Conservation (phyloP, 1,139 yeast species). For the Blastobotrys serpentis region DNA sequence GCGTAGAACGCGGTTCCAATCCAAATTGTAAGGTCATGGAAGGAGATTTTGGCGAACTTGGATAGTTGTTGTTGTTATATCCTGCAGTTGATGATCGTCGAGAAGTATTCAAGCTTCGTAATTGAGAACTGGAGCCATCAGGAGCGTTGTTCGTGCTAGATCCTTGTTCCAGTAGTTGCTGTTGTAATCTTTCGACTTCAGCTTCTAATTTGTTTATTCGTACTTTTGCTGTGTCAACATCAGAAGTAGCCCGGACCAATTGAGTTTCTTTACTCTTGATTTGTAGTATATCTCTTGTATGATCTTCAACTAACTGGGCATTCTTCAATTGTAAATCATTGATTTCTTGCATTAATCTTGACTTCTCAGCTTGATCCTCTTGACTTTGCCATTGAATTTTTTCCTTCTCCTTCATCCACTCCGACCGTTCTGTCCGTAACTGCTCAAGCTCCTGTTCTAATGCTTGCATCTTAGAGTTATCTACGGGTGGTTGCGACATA, state of each 20-base stretch:
- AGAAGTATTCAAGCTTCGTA: conserved; percentile 21
- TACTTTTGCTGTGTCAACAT: conserved; percentile 54
- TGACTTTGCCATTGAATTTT: conserved; percentile 43
- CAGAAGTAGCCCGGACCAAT: conserved; percentile 56
- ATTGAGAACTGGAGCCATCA: conserved; percentile 7
- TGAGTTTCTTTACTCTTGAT: conserved; percentile 68
- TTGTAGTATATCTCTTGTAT: conserved; percentile 51
- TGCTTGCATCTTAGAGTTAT: conserved; percentile 25
- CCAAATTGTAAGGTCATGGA: conserved; percentile 25
- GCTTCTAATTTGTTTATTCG: conserved; percentile 53
- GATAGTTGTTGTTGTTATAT: neutral
- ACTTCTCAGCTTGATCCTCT: conserved; percentile 48
- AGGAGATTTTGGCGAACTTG: conserved; percentile 26
- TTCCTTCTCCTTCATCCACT: conserved; percentile 51
- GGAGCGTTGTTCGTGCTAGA: conserved; percentile 9
- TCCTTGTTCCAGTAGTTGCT: conserved; percentile 10
- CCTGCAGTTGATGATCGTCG: conserved; percentile 14
- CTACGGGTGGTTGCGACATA: conserved; percentile 14
- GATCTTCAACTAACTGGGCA: conserved; percentile 49
- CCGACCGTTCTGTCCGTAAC: conserved; percentile 47
- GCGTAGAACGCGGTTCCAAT: conserved; percentile 20
- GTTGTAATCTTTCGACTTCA: conserved; percentile 42
- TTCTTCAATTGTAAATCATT: conserved; percentile 38
- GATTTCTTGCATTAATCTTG: conserved; percentile 47
- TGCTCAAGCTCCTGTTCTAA: conserved; percentile 46